Conservation (phyloP, 176 grass and related monocot species). For the Cenchrus americanus region DNA sequence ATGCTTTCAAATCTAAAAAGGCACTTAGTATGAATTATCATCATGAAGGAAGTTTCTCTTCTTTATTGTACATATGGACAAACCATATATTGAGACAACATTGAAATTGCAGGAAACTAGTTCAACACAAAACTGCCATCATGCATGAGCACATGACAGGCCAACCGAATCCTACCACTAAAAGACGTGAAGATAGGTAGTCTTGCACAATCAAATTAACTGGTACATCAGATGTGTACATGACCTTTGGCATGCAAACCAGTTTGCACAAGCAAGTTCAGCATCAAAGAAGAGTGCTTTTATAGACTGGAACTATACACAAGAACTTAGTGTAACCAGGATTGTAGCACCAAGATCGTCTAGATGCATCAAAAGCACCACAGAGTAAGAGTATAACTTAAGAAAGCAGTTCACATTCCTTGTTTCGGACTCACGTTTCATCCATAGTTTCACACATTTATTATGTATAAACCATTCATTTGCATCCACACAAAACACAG, state of each 20-base stretch:
- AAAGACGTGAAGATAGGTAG: not conserved
- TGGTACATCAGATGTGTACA: not conserved
- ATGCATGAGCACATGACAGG: not conserved
- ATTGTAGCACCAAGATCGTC: not conserved
- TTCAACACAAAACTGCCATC: slow-evolving; percentile 2
- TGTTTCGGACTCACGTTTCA: no score
- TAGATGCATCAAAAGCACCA: not conserved
- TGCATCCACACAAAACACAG: not conserved
- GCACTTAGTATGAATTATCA: not conserved
- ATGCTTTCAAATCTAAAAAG: not conserved
- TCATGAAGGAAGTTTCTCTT: not conserved
- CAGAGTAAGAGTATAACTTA: not conserved
- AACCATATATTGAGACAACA: not conserved
- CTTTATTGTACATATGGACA: not conserved
- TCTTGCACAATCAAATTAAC: not conserved
- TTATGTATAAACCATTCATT: not conserved
- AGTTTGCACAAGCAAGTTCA: slow-evolving; percentile 20
- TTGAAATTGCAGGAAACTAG: slow-evolving; percentile 12
- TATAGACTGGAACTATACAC: not conserved
- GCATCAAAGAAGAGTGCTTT: not conserved
- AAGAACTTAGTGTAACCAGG: not conserved
- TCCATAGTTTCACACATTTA: no score
- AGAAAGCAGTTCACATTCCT: not conserved
- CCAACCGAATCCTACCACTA: not conserved
- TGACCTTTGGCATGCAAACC: not conserved